Base-by-base conservation (phyloP, 78 protist genomes). In the Dictyostelium purpureum region DNA sequence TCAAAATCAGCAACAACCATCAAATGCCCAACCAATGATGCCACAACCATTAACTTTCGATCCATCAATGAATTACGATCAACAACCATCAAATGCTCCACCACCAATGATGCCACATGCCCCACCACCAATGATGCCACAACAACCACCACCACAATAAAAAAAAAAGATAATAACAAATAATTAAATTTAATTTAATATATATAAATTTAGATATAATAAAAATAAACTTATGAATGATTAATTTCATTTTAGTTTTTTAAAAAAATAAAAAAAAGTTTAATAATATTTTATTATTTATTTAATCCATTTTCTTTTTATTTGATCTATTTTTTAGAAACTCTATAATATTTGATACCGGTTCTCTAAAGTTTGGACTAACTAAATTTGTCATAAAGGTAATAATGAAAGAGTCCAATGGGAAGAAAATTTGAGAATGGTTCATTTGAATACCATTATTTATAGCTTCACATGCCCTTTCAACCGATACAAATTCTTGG, bases 351-450 rank as follows among this genome's bases (percentile, higher is more conserved):
- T n/a, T n/a, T n/a, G n/a, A n/a, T n/a, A n/a, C n/a, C n/a, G n/a
- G n/a, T n/a, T 77, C 85, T 24, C 49, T 19, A 11, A 77, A 42
- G n/a, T 77, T 59, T 5, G 85, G 75, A 59, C 73, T 10, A 4
- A 66, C 63, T 2, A 42, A 19, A 28, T 42, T 38, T 49, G 47
- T 14, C 19, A 79, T 2, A 14, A 2, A 38, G 14, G 31, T 6
- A 31, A 47, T 40, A 2, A 40, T 6, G 2, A 65, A 28, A 14
- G 73, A 42, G 1, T 6, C 26, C 1, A 16, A 16, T 31, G 43
- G n/a, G 37, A 74, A 7, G 79, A 43, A 7, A 49, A 49, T 11
- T 2, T 28, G 7, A 2, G 79, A 54, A n/a, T 33, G 18, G 61
- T 74, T 74, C 43, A 6, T 21, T 18, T 24, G 12, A 14, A 74